Base-by-base conservation (phyloP, 345 rosid genomes). In the Syzygium aqueum region DNA sequence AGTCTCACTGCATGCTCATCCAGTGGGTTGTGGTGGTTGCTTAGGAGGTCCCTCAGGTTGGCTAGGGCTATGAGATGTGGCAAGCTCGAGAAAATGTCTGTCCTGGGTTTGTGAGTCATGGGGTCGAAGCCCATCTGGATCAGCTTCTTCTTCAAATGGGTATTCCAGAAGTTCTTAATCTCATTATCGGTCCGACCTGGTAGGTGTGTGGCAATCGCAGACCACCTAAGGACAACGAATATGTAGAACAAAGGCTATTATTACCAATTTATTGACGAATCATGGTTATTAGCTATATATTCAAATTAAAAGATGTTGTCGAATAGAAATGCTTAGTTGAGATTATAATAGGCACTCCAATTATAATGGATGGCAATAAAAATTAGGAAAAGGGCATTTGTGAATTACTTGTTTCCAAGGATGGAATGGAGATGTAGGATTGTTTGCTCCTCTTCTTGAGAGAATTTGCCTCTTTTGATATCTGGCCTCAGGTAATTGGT, bases 81-180 rank as follows among this genome's bases (percentile, higher is more conserved):
- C 90, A 92, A 87, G 89, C 89, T 91, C 8, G 95, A 89, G 90
- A 93, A 93, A 28, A 94, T 84, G 87, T 94, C 95, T 3, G 94
- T 93, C 92, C 95, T 93, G 28, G 96, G 96, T 86, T 92, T 93
- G 89, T 95, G 98, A 83, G 98, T 95, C 91, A 92, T 93, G 30
- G 98, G 97, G 90, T 95, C 98, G 85, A 93, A 88, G n/a, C 98
- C 98, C 98, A 95, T 94, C 89, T 94, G 93, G 86, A 94, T 91
- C 88, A 95, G 92, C 84, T 87, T 87, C 77, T 87, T 87, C 88
- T 87, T 87, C 85, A 87, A 83, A 49, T 87, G 88, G 28, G 88
- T 87, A 33, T 84, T 84, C 88, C 88, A 87, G 78, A 78, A 87
- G 88, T 87, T 87, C 88, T 87, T 87, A 37, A 87, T 87, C 78